phyloP scores from a whole-genome alignment of 108 stramenopile genomes.

The Fistulifera pelliculosa region DNA sequence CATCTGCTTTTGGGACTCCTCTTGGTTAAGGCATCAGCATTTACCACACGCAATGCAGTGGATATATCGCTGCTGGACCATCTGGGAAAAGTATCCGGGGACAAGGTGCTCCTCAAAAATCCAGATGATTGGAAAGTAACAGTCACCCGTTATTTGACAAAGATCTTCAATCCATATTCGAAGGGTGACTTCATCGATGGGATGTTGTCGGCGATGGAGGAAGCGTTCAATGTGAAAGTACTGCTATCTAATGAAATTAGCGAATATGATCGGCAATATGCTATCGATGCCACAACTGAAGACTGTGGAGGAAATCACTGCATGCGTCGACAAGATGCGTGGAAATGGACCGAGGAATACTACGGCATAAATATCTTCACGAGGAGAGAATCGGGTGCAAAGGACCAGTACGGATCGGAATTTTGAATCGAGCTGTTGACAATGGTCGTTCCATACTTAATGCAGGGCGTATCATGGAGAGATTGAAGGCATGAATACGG shows the following conservation, averaged over 20 bases:
- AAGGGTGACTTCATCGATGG: slow-evolving; percentile 12
- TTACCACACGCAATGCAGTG: slow-evolving; percentile 41
- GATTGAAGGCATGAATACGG: slow-evolving; percentile 7
- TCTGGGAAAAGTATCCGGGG: slow-evolving; percentile 13
- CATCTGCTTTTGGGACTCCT: too few species aligned
- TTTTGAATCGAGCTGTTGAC: slow-evolving; percentile 23
- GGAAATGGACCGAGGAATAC: not conserved
- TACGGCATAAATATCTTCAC: not conserved
- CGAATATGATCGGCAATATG: slow-evolving; percentile 10
- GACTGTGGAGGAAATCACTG: too few species aligned
- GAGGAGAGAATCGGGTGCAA: slow-evolving; percentile 7
- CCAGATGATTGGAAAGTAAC: not conserved
- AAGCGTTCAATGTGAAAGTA: slow-evolving; percentile 7
- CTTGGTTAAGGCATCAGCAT: slow-evolving; percentile 6
- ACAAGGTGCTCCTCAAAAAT: slow-evolving; percentile 2
- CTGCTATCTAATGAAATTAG: slow-evolving; percentile 5
- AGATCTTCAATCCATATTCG: slow-evolving; percentile 15
- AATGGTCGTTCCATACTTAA: slow-evolving; percentile 15
- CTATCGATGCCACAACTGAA: not conserved
- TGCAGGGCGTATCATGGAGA: slow-evolving; percentile 1
- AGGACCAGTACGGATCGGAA: slow-evolving; percentile 15
- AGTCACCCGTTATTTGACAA: too few species aligned
- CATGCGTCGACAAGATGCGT: not conserved
- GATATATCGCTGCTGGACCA: slow-evolving; percentile 24
- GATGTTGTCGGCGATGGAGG: slow-evolving; percentile 8